Base-by-base conservation (phyloP, 2,329 filamentous ascomycete genomes). In the Alternaria gaisen region DNA sequence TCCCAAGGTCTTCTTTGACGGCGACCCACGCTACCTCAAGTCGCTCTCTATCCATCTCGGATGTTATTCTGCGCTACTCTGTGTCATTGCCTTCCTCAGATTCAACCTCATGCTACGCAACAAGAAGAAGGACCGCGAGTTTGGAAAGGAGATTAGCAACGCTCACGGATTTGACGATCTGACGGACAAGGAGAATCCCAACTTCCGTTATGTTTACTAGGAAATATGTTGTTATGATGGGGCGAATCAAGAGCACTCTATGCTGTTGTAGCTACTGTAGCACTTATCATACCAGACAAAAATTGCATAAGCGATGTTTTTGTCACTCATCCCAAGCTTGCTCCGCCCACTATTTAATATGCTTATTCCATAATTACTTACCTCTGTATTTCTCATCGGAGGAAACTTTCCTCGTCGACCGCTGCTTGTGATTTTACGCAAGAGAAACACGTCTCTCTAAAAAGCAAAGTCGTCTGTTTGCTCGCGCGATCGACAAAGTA, bases 41-140 rank as follows among this genome's bases (percentile, higher is more conserved):
- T 90, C 90, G 1, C 91, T 91, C 61, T 83, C 87, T 6, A 89
- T 88, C 1, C 89, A 92, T 68, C 80, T 92, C 9, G 90, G 87
- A 14, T 92, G 90, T 78, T 92, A 92, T 74, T 79, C 81, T 0
- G 78, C 86, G 28, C 81, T 91, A 24, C 85, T 89, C 1, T 28
- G 87, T 4, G 83, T 87, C 5, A 83, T 91, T 20, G 53, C 87
- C 3, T 83, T 80, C 62, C 80, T 91, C 68, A 81, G 89, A 22
- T 88, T 84, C 78, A 83, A 90, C 61, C 81, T 91, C 16, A 78
- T 70, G 8, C 69, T 78, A 2, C 81, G 90, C 78, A 91, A 91
- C 67, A 85, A 81, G 72, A 84, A 81, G 74, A 85, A 87, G 58
- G 86, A 88, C 54, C 75, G 77, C 4, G 67, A 72, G 59, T 72